Evolutionary conservation across 345 rosid genomes (phyloP), one percentile per base, ranked within the genome.

Genomic region (Eucalyptus dawsonii): DNA sequence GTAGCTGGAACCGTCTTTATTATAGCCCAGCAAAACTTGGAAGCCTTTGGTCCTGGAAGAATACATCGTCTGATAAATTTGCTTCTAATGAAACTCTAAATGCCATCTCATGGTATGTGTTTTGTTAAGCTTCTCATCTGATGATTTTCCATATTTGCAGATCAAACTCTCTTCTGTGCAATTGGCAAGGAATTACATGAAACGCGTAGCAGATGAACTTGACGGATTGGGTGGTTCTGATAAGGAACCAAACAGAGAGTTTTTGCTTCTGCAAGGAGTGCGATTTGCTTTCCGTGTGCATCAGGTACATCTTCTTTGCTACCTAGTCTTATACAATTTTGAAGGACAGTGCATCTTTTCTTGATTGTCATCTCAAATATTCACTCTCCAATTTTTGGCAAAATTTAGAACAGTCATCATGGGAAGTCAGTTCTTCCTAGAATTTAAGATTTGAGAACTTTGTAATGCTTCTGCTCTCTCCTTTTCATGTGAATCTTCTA

Each of bases 251-350:
- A 95, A 95, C 92, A 95, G 97, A 93, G 99, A 98, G 91, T 98
- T 98, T 91, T 93, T 95, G 94, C 93, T 96, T 65, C 95, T 98
- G 88, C 99, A 98, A 94, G 99, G 99, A 17, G 96, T 97, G 44
- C 97, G 98, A 6, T 98, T 98, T 37, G 99, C 99, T 19, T 98
- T 98, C 92, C 98, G 98, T 90, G 98, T 96, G 89, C 99, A 98
- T 91, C 98, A 98, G 98, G 99, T 97, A 93, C 67, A 40, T 80
- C 53, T 14, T 65, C 86, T 42, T 42, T 58, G 45, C 40, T 50
- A 25, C 86, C 89, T 49, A 44, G 50, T 54, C 60, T 56, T 49
- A 25, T 87, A n/a, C 16, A 16, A 16, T 27, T 67, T 12, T 88
- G 37, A 53, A 22, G 16, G 69, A 54, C 65, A 80, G 60, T 56